phyloP scores from a whole-genome alignment of 805 yeast genomes.

The Saccharomycopsis sp. region DNA sequence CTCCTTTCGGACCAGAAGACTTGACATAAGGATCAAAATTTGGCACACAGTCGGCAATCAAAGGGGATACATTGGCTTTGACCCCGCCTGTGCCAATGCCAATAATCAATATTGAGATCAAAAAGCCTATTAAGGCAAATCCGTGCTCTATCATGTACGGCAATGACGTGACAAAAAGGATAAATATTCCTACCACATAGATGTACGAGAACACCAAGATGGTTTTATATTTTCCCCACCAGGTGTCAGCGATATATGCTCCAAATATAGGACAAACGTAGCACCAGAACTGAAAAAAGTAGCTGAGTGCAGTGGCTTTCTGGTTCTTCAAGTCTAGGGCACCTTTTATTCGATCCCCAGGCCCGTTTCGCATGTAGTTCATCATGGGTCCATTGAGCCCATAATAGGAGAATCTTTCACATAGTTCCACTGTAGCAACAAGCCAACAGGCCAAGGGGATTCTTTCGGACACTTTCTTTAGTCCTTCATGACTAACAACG shows the following conservation, averaged over 20 bases:
- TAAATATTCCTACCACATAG: slow-evolving; percentile 55
- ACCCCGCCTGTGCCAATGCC: slow-evolving; percentile 81
- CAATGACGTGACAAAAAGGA: slow-evolving; percentile 58
- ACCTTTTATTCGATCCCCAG: slow-evolving; percentile 37
- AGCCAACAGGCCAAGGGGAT: slow-evolving; percentile 54
- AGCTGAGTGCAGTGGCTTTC: slow-evolving; percentile 65
- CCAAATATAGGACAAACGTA: slow-evolving; percentile 75
- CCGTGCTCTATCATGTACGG: slow-evolving; percentile 46
- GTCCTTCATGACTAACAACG: too few species aligned
- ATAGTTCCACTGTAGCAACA: slow-evolving; percentile 65
- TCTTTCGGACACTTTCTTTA: slow-evolving; percentile 34
- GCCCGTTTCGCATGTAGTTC: slow-evolving; percentile 64
- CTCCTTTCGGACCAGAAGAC: slow-evolving; percentile 41
- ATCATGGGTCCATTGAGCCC: slow-evolving; percentile 72
- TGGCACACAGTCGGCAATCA: slow-evolving; percentile 48
- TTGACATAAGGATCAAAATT: slow-evolving; percentile 35
- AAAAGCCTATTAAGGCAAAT: slow-evolving; percentile 58
- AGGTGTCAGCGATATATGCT: slow-evolving; percentile 69
- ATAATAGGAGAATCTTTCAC: slow-evolving; percentile 77
- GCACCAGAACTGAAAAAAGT: slow-evolving; percentile 77
- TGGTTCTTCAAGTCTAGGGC: slow-evolving; percentile 52
- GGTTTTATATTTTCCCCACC: slow-evolving; percentile 65
- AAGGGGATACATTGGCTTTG: slow-evolving; percentile 66
- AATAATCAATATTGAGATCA: slow-evolving; percentile 48
- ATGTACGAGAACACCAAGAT: slow-evolving; percentile 53